Conservation (phyloP, 306 rosid species). For the Corylus heterophylla region DNA sequence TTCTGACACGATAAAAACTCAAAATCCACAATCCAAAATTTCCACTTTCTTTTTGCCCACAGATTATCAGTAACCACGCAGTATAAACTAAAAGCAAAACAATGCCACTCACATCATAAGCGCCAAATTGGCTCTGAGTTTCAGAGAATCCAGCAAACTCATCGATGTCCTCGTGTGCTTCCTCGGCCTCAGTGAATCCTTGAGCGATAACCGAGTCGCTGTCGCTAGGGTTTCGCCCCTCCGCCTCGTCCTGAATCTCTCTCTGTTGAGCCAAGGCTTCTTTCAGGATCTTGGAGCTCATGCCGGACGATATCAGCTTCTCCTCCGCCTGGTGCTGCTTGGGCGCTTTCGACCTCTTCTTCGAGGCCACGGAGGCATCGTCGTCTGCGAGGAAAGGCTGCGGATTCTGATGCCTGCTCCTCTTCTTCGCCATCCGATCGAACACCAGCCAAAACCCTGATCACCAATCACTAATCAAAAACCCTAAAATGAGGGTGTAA, state of each 20-base stretch:
- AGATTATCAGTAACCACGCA: not conserved
- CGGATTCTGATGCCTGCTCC: slow-evolving; percentile 71
- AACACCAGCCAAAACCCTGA: slow-evolving; percentile 8
- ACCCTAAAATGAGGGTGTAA: not conserved
- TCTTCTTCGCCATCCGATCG: slow-evolving; percentile 65
- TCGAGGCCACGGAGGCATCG: slow-evolving; percentile 39
- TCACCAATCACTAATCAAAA: not conserved
- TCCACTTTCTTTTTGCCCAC: not conserved
- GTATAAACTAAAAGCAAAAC: not conserved
- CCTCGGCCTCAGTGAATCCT: slow-evolving; percentile 29
- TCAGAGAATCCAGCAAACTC: slow-evolving; percentile 64
- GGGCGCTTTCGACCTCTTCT: slow-evolving; percentile 50
- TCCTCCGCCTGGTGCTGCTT: slow-evolving; percentile 68
- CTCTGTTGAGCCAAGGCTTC: slow-evolving; percentile 71
- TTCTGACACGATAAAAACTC: not conserved
- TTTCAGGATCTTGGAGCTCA: slow-evolving; percentile 78
- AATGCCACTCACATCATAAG: slow-evolving; percentile 43
- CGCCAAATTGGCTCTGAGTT: slow-evolving; percentile 46
- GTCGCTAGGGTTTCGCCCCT: slow-evolving; percentile 24
- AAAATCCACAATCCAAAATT: not conserved
- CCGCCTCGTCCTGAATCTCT: slow-evolving; percentile 54
- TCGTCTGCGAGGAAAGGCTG: slow-evolving; percentile 66
- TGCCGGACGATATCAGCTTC: slow-evolving; percentile 48
- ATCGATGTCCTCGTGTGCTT: slow-evolving; percentile 52
- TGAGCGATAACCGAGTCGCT: slow-evolving; percentile 26